phyloP scores from a whole-genome alignment of 2,329 filamentous ascomycete species.

The Aquanectria penicillioides region DNA sequence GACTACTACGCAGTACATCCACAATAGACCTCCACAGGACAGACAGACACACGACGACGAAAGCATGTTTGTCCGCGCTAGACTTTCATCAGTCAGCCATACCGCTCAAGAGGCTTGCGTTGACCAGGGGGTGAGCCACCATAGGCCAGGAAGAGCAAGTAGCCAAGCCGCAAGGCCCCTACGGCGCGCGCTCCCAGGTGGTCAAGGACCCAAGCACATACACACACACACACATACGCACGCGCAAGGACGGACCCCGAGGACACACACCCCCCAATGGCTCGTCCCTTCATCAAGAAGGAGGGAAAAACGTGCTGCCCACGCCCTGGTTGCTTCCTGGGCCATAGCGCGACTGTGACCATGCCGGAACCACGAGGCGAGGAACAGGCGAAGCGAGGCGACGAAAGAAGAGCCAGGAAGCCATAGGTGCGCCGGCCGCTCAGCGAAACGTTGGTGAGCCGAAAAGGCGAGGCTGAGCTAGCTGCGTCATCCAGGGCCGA shows the following conservation, averaged over 20 bases:
- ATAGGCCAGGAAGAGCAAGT: constrained; percentile 23
- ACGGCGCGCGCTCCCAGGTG: not conserved
- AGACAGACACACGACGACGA: constrained; percentile 3
- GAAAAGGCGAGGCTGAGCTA: constrained; percentile 38
- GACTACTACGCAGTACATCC: too few species aligned
- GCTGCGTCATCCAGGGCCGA: not conserved
- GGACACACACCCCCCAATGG: too few species aligned
- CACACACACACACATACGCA: too few species aligned
- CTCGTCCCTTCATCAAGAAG: constrained; percentile 8
- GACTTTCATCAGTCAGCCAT: constrained; percentile 33
- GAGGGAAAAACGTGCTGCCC: constrained; percentile 8
- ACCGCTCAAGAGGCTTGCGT: constrained; percentile 26
- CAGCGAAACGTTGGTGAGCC: constrained; percentile 19
- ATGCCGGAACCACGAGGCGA: constrained; percentile 37
- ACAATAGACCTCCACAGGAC: constrained; percentile 5
- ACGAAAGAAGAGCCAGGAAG: constrained; percentile 33
- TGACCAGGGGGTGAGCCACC: constrained; percentile 11
- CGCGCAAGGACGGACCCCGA: constrained; percentile 20
- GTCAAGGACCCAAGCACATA: not conserved
- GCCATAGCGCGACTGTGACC: constrained; percentile 33
- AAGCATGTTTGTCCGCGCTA: constrained; percentile 33
- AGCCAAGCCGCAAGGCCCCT: constrained; percentile 18
- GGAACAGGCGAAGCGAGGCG: constrained; percentile 16
- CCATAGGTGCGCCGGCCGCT: constrained; percentile 21
- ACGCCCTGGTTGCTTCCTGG: constrained; percentile 1